Conservation (phyloP, 2,329 filamentous ascomycete species). For the Colletotrichum kahawae region DNA sequence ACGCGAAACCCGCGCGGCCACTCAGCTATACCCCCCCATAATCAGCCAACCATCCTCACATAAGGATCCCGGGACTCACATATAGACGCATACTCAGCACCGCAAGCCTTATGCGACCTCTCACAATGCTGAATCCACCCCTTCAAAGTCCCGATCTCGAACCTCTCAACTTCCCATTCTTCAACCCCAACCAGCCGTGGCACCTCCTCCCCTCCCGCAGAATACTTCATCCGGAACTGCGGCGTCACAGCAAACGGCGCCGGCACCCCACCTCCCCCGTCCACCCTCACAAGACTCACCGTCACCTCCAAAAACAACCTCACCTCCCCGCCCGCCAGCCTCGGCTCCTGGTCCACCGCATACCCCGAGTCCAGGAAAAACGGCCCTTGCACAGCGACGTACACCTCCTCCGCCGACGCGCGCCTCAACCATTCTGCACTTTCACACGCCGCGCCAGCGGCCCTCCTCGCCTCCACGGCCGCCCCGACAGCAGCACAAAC, state of each 20-base stretch:
- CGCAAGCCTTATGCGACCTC: not conserved
- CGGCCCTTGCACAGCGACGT: not conserved
- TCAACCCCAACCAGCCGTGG: not conserved
- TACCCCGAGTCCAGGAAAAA: not conserved
- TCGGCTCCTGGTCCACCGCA: not conserved
- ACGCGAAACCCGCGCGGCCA: conserved; percentile 22
- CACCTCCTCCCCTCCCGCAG: not conserved
- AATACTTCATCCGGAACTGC: not conserved
- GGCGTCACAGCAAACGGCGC: not conserved
- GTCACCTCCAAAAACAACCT: conserved; percentile 5
- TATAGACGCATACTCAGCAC: not conserved
- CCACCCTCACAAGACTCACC: not conserved
- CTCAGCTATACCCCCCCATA: not conserved
- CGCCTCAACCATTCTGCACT: not conserved
- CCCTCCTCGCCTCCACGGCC: not conserved
- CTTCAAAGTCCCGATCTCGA: not conserved
- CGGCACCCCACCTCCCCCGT: not conserved
- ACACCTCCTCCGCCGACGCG: not conserved
- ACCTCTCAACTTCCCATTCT: not conserved
- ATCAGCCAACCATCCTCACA: not conserved
- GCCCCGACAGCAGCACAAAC: not conserved
- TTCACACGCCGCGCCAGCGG: rapidly evolving
- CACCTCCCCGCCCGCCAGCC: not conserved
- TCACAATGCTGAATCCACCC: not conserved
- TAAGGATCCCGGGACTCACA: not conserved